Evolutionary conservation across 2,329 filamentous ascomycete genomes (phyloP), one percentile per base, ranked within the genome.

Genomic region (Aspergillus clavatus): DNA sequence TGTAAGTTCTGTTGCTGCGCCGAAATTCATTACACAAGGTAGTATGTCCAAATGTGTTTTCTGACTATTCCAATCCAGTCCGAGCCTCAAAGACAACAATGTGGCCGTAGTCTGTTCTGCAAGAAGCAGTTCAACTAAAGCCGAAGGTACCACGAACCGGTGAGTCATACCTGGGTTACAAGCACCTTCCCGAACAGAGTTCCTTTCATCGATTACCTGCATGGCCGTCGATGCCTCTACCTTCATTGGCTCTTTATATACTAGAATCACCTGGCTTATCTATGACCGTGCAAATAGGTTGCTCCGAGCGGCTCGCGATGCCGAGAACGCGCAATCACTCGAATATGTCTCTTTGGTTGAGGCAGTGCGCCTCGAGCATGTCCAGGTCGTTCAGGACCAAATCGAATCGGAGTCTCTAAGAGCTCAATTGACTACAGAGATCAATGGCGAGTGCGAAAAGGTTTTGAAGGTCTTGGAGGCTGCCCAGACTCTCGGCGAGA

Each of bases 71-170:
- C 48, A 26, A 46, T 52, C 26, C 53, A 85, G 82, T 56, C 73
- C 77, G 16, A 79, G 76, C 63, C 70, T 94, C 44, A 73, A 74
- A 43, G 73, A 81, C 46, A 83, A 89, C 63, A 84, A 84, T 67
- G 83, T 96, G 53, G 90, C 89, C 45, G 85, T 98, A 46, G 91
- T 98, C 46, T 98, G 93, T 72, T 98, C 93, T 50, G 93, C 93
- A 33, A 79, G 93, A 65, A 96, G 89, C 71, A 93, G 87, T 48
- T 90, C 89, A 52, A 95, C 91, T 66, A 98, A 98, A 73, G 81
- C 84, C 43, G 89, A 94, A 58, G 93, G 93, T 50, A 98, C 93
- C 48, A 98, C 93, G 28, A 97, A 94, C 71, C 82, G 89, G 86
- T 90, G 72, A 80, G 84, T 79, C 66, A 61, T 49, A 37, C n/a